Conservation (phyloP, 129 eudicot genomes). For the Cynara cardunculus region DNA sequence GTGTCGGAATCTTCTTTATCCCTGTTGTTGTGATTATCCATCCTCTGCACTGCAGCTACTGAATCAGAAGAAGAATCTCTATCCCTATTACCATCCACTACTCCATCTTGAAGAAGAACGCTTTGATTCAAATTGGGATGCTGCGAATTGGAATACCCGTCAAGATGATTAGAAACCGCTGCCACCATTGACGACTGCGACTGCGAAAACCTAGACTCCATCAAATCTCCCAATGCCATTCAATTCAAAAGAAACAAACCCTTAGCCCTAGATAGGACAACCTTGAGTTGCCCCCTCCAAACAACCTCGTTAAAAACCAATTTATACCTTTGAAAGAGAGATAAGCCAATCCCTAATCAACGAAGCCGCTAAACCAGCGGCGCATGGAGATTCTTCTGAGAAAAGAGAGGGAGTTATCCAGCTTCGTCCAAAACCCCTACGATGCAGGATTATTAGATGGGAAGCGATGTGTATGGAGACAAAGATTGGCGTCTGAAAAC, state of each 20-base stretch:
- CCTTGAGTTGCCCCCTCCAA: neutral
- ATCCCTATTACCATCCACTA: slow-evolving; percentile 30
- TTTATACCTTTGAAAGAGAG: slow-evolving; percentile 4
- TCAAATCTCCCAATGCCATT: slow-evolving; percentile 98
- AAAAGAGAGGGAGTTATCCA: slow-evolving; percentile 41
- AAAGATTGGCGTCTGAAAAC: slow-evolving; percentile 3
- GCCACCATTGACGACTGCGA: slow-evolving; percentile 47
- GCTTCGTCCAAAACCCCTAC: slow-evolving; percentile 40
- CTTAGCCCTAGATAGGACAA: slow-evolving; percentile 24
- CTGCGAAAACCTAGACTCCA: slow-evolving; percentile 81
- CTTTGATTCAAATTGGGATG: slow-evolving; percentile 14
- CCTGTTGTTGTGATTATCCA: slow-evolving; percentile 11
- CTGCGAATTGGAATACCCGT: slow-evolving; percentile 34
- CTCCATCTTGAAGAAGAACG: slow-evolving; percentile 17
- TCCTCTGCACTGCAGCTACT: slow-evolving; percentile 32
- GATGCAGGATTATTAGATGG: slow-evolving; percentile 7
- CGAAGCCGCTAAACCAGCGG: slow-evolving; percentile 76
- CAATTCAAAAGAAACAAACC: slow-evolving; percentile 40
- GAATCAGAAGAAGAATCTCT: slow-evolving; percentile 34
- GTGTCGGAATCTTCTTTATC: slow-evolving; percentile 51
- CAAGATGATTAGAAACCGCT: slow-evolving; percentile 50
- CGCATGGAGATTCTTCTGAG: slow-evolving; percentile 47
- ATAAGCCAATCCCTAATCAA: slow-evolving; percentile 36
- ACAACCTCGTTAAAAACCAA: slow-evolving; percentile 6
- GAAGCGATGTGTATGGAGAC: neutral